These are phyloP conservation scores for Stagonosporopsis cucurbitacearum DNA, from an alignment of 2,329 filamentous ascomycete genomes.

Conservation along the genomic window DNA sequence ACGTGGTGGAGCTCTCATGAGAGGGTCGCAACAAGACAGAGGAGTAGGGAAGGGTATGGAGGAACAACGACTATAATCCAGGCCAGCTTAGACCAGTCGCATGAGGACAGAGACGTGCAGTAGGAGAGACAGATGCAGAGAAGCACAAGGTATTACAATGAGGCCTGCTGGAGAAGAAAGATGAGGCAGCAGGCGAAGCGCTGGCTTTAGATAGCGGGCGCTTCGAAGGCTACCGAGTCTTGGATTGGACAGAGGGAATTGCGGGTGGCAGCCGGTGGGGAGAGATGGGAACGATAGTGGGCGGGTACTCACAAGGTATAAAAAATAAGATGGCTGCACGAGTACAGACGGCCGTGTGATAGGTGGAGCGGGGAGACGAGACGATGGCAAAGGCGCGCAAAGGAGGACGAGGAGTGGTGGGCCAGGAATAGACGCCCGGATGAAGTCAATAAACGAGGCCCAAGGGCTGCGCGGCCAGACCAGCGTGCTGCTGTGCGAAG, in stretches of 20 bases:
- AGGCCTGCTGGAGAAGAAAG: slow-evolving; percentile 51
- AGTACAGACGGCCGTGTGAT: slow-evolving; percentile 43
- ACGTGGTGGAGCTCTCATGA: slow-evolving; percentile 43
- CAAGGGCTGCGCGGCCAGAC: slow-evolving; percentile 42
- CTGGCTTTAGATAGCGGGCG: slow-evolving; percentile 51
- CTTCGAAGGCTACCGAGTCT: slow-evolving; percentile 39
- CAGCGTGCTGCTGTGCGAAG: slow-evolving; percentile 34
- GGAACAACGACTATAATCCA: slow-evolving; percentile 45
- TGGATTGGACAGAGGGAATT: slow-evolving; percentile 41
- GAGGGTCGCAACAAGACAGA: slow-evolving; percentile 23
- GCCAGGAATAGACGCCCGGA: slow-evolving; percentile 52
- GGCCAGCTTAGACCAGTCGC: slow-evolving; percentile 49
- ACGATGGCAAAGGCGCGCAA: slow-evolving; percentile 39
- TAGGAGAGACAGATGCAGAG: slow-evolving; percentile 38
- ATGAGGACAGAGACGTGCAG: slow-evolving; percentile 27
- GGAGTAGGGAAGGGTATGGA: slow-evolving; percentile 35
- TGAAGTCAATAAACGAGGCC: slow-evolving; percentile 44
- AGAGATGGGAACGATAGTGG: slow-evolving; percentile 43
- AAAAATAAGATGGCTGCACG: slow-evolving; percentile 40
- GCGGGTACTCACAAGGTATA: slow-evolving; percentile 50
- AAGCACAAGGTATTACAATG: slow-evolving; percentile 49
- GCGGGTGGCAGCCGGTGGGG: slow-evolving; percentile 40
- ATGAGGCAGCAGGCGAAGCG: slow-evolving; percentile 45
- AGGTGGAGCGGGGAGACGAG: slow-evolving; percentile 42
- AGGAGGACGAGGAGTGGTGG: slow-evolving; percentile 36